Conservation (phyloP, 768 basidiomycete genomes). For the Trametes gibbosa region DNA sequence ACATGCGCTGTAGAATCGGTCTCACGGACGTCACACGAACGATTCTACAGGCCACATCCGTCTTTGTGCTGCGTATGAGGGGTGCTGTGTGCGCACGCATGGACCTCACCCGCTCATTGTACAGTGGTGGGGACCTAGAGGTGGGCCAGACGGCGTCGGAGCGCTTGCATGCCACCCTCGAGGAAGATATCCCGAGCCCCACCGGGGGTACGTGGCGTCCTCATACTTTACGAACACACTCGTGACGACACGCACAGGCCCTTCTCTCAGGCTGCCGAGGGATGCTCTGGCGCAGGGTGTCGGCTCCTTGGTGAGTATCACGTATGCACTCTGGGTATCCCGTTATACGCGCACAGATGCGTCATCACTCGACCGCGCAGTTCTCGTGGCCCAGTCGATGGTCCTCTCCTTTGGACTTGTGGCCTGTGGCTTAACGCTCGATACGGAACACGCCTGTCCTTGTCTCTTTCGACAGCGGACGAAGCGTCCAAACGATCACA, state of each 20-base stretch:
- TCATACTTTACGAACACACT: not conserved
- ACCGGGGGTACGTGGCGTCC: not conserved
- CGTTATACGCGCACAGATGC: not conserved
- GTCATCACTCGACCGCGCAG: not conserved
- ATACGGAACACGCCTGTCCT: not conserved
- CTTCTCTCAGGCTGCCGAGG: not conserved
- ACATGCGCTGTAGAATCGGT: no score
- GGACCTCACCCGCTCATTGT: not conserved
- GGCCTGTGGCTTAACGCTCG: not conserved
- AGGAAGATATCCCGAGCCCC: not conserved
- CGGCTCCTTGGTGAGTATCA: not conserved
- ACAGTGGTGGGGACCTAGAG: not conserved
- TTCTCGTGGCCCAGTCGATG: not conserved
- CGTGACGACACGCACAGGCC: constrained; percentile 1
- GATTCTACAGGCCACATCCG: not conserved
- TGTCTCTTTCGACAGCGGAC: not conserved
- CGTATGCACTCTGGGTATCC: not conserved
- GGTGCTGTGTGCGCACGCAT: not conserved
- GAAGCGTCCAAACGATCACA: not conserved
- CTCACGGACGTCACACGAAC: constrained; percentile 2
- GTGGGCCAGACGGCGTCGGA: not conserved
- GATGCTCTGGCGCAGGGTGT: not conserved
- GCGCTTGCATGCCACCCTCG: not conserved
- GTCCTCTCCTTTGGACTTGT: not conserved
- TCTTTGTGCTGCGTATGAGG: constrained; percentile 2